Conservation (phyloP, 257 asterid genomes). For the Lycium ferocissimum region DNA sequence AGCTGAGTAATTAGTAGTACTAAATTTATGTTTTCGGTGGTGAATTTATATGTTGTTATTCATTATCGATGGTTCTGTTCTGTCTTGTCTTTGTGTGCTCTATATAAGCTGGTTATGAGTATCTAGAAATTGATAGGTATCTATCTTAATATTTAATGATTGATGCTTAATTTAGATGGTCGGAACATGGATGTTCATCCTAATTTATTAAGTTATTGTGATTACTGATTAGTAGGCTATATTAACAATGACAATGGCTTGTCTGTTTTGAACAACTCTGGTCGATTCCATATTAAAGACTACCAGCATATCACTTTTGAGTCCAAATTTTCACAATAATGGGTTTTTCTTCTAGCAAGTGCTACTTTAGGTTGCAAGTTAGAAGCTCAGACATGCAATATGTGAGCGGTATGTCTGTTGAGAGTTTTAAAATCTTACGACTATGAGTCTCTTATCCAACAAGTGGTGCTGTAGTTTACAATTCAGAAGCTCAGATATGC, state of each 20-base stretch:
- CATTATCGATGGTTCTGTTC: background rate
- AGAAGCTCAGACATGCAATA: background rate
- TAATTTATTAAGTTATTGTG: background rate
- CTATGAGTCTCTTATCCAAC: background rate
- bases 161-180: background rate
- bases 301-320: too few relatives aligned
- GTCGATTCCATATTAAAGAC: background rate
- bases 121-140: background rate
- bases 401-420: background rate
- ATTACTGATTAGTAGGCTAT: background rate
- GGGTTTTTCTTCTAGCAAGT: background rate
- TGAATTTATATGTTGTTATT: background rate
- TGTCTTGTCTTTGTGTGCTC: background rate
- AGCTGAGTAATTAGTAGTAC: background rate
- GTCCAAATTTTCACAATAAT: background rate
- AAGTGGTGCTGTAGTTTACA: background rate
- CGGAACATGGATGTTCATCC: background rate
- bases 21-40: background rate
- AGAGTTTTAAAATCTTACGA: background rate
- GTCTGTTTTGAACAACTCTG: background rate
- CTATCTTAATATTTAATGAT: background rate
- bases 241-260: background rate
- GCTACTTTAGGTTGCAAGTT: background rate
- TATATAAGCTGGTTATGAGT: background rate
- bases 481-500: background rate